phyloP scores from a whole-genome alignment of 2,329 filamentous ascomycete genomes.

The Fusarium sulawesiense region DNA sequence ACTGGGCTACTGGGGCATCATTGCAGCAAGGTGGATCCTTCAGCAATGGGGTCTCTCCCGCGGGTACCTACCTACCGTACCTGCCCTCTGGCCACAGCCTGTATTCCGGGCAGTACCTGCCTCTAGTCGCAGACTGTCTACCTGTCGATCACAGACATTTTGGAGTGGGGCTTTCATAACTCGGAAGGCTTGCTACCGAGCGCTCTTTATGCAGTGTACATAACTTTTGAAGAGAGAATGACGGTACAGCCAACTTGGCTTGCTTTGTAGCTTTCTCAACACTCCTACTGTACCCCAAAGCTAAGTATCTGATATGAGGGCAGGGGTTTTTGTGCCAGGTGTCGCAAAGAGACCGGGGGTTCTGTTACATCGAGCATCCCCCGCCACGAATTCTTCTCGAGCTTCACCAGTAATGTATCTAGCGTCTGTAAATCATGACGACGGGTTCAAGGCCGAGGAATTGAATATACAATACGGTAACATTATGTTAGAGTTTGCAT shows the following conservation, averaged over 20 bases:
- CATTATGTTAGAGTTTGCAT: neutral
- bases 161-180: slow-evolving; percentile 20
- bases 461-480: neutral
- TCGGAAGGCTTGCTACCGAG: slow-evolving; percentile 2
- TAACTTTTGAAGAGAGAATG: neutral
- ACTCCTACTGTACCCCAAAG: neutral
- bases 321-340: slow-evolving; percentile 1
- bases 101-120: neutral
- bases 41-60: neutral
- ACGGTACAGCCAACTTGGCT: neutral
- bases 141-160: slow-evolving; percentile 16
- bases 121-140: neutral
- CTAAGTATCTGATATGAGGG: neutral
- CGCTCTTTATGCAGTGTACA: neutral
- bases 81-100: neutral
- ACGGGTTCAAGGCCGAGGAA: neutral
- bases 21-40: neutral
- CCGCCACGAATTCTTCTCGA: neutral
- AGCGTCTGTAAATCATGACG: neutral
- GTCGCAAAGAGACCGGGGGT: slow-evolving; percentile 8
- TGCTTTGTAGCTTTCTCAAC: neutral
- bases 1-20: slow-evolving; percentile 24
- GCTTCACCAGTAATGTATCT: neutral
- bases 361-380: slow-evolving; percentile 9
- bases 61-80: neutral